Base-by-base conservation (phyloP, 805 yeast species). In the Zygoascus flipseniorum region DNA sequence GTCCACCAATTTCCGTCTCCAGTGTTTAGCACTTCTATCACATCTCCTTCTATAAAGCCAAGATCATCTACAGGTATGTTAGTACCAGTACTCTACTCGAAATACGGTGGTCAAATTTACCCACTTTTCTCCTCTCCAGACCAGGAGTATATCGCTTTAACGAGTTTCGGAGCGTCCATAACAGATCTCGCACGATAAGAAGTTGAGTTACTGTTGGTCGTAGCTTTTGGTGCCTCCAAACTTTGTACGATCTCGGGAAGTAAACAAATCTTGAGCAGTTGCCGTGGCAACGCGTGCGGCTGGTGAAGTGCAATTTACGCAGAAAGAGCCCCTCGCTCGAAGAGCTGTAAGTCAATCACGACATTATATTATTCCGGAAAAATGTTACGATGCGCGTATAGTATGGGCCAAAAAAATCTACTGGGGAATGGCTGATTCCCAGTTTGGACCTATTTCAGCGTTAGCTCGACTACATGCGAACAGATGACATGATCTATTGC, bases 1-100 rank as follows among this genome's bases (percentile, higher is more conserved):
- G 81, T 86, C 85, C 92, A 89, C 95, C 96, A 89, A 62, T 83
- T 83, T 18, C 95, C 96, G 64, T 93, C 95, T 3, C 92, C 87
- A 10, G 81, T 72, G 55, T 81, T 76, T 51, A 82, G 78, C 4
- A 93, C 95, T 57, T 89, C 96, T 60, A 93, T 87, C 50, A 87
- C 72, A 65, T 93, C 98, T 50, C 95, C 96, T 70, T 93, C 98
- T 19, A 90, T 77, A 66, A 93, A 93, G 0, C 98, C 98, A 44
- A 93, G 74, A 65, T 93, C 97, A 31, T 63, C 68, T 60, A 37
- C 5, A 48, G 11, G n/a, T 31, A 35, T 32, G 13, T 13, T 26
- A 28, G 43, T 31, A 41, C 19, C 16, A 16, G 19, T 13, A 44
- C 32, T 8, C 14, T 13, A 44, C 32, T 8, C 14, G n/a, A 13